Evolutionary conservation across 1,284 basidiomycete genomes (phyloP).

Genomic region (Trametes pubescens): DNA sequence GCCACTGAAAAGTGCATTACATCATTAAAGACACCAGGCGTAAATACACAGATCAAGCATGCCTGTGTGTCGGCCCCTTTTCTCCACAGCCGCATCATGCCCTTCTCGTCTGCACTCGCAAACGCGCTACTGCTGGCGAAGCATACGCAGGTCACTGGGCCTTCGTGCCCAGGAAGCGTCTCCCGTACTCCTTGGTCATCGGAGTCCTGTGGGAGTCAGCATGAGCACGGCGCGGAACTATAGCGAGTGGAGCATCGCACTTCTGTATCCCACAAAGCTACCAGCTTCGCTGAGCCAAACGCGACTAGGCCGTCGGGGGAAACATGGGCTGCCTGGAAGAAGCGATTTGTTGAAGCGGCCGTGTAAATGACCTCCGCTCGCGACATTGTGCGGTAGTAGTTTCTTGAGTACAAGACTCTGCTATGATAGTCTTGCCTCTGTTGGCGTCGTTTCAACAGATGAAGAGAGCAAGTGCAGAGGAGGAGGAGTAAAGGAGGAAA

Average conservation of each 20-base stretch:
- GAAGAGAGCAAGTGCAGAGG: not conserved
- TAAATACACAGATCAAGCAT: constrained; percentile 34
- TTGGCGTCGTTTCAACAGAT: not conserved
- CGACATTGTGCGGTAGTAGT: constrained; percentile 32
- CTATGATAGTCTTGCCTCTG: too few species aligned
- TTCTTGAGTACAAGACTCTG: too few species aligned
- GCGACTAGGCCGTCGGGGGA: constrained; percentile 68
- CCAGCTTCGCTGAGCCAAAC: constrained; percentile 79
- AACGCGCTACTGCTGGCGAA: constrained; percentile 62
- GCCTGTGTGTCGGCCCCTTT: constrained; percentile 51
- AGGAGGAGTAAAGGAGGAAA: not conserved
- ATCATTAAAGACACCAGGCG: constrained; percentile 27
- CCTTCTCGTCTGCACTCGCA: constrained; percentile 79
- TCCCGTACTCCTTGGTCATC: constrained; percentile 63
- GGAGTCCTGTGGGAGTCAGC: constrained; percentile 48
- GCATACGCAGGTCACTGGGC: constrained; percentile 79
- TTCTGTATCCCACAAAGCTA: constrained; percentile 82
- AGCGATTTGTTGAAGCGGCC: constrained; percentile 81
- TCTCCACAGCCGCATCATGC: constrained; percentile 71
- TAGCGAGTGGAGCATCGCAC: constrained; percentile 43
- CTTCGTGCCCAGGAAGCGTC: constrained; percentile 80
- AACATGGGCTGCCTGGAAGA: constrained; percentile 69
- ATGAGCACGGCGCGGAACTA: constrained; percentile 4
- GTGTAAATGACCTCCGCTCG: constrained; percentile 69
- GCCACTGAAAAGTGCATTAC: constrained; percentile 58